Base-by-base conservation (phyloP, 805 yeast species). In the Yarrowia sp. region DNA sequence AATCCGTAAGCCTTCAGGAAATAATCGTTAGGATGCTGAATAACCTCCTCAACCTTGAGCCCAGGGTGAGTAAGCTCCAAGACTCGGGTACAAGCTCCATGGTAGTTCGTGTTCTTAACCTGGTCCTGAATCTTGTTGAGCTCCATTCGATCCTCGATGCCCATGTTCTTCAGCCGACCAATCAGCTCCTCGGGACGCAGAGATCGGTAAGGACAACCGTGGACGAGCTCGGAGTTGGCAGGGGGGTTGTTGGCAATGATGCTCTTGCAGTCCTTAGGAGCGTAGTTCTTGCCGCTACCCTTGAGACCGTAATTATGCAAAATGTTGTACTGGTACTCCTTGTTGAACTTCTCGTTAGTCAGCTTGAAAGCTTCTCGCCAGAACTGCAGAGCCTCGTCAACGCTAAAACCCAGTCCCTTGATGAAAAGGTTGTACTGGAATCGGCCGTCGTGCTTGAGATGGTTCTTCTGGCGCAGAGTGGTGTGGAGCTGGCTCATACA, bases 121-220 rank as follows among this genome's bases (percentile, higher is more conserved):
- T 87, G 83, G 51, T 88, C 93, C 55, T 86, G 66, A 12, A 94
- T 82, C 38, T 82, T 82, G 46, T 80, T 78, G 51, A 88, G 73
- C 53, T 83, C 80, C 19, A 75, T 70, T 22, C 74, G 80, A 63
- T 87, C 89, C 9, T 72, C 77, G 53, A 90, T 75, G 1, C 92
- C 93, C 84, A 89, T 81, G 19, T 77, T 80, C 39, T 76, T 74
- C 66, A 94, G 77, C 64, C 83, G 82, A 3, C 68, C 66, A 6
- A 81, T 77, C 53, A 94, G 77, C 60, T 81, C 80, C 46, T 89
- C 96, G n/a, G 81, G 71, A 12, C 81, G 78, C 68, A 88, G 76
- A 68, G 88, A 93, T 61, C 96, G 78, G 74, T 88, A 94, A 5
- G 98, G 97, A 73, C 98, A 93, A 2, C 99, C 99, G 71, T 93